Evolutionary conservation across 495 filamentous ascomycete genomes (phyloP), one percentile per base, ranked within the genome.

Genomic region (Rusavskia elegans): DNA sequence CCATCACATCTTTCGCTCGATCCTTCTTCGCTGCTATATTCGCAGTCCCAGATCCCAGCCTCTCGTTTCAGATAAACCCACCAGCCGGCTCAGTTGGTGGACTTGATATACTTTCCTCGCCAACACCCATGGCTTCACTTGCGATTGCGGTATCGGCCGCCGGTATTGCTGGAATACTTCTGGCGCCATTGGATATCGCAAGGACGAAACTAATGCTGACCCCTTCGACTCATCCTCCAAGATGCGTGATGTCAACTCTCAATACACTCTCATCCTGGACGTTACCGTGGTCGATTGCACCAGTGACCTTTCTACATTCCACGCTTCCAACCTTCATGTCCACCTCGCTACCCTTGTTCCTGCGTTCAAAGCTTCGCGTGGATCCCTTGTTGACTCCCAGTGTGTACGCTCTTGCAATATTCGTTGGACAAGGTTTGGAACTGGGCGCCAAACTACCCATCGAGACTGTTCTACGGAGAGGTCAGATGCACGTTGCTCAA

Each of bases 381-480:
- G 87, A 95, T 65, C 84, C 85, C 6, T 71, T 92, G 50, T 63
- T 84, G n/a, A 83, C 87, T 7, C 89, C 92, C 0, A 79, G 77
- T 25, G 71, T 80, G 30, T 95, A 88, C 73, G 83, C 80, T 36
- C 59, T 95, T 49, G 77, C 79, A 53, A 81, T 81, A 41, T 95
- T 95, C 68, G 66, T 84, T 54, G 75, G 83, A 42, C 83, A 83
- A 16, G 77, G 77, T 1, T 71, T 78, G n/a, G 93, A 93, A 39
- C 73, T 96, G 13, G 85, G 84, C 54, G 68, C 95, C 52, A 84
- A 85, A 54, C 76, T 96, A 14, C 92, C 92, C 0, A 73, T 97
- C 17, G 92, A 98, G 61, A 96, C 92, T 3, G 85, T 95, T 10
- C 76, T 96, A 7, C 80, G 92, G 14, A 75, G 92, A 49, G 92